Evolutionary conservation across 2,329 filamentous ascomycete species (phyloP), one percentile per base, ranked within the genome.

Genomic region (Pyrenophora tritici-repentis): DNA sequence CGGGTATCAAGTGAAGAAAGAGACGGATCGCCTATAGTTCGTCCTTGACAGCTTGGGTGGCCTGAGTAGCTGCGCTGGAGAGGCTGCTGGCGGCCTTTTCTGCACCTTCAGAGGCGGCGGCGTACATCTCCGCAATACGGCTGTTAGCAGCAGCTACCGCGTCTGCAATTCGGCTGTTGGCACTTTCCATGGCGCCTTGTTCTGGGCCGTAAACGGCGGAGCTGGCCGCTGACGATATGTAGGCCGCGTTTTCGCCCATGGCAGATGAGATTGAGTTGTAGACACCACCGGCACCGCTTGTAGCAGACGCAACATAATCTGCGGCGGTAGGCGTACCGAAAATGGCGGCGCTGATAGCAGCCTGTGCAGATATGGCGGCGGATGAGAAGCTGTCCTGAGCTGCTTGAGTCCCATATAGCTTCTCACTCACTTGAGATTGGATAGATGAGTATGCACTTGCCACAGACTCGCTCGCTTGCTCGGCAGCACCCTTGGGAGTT

Each of bases 281-380:
- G 1, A 54, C 47, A 42, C 71, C 74, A 6, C 71, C 75, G 3
- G 75, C 78, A 22, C 73, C 75, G 42, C 70, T 75, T 1, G 77
- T 76, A 0, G 73, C 76, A 14, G 74, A 75, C 32, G 79, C 79
- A 31, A 76, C 68, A 5, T 70, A 68, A 20, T 67, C 66, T 22
- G 73, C 76, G 2, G 76, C 75, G 1, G 81, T 82, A 1, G 79
- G 73, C 1, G 79, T 79, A 16, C 83, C 82, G 58, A 83, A 86
- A 45, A 87, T 76, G 3, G 83, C 83, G 42, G 76, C 75, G 12
- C 77, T 82, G 49, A 86, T 81, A 2, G 66, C 83, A 18, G 74
- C 74, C 52, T 81, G 79, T 8, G 84, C 84, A 34, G 79, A 81
- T 6, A 76, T 73, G 6, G 79, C 82, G 5, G 83, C 80, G n/a